Evolutionary conservation across 2,329 filamentous ascomycete genomes (phyloP).

Genomic region (Fusarium praegraminearum): DNA sequence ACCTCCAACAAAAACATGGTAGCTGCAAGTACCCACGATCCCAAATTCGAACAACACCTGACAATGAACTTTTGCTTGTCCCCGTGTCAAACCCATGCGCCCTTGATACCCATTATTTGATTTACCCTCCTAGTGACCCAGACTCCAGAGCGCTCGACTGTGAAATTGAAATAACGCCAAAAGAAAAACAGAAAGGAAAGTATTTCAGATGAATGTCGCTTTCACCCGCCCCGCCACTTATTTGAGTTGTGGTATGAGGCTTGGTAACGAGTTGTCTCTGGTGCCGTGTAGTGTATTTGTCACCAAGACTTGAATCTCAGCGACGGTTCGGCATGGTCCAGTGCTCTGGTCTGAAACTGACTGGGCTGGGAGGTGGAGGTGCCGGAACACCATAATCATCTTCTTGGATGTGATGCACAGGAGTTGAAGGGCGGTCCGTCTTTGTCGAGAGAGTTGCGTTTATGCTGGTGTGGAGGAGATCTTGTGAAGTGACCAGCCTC

Average conservation of each 20-base stretch:
- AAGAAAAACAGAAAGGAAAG: background rate
- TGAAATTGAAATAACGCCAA: conserved; percentile 33
- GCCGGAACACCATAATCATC: conserved; percentile 74
- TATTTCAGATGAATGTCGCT: background rate
- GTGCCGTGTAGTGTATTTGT: conserved; percentile 24
- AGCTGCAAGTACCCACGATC: conserved; percentile 3
- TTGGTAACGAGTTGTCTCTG: conserved; percentile 19
- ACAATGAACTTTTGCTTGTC: conserved; percentile 31
- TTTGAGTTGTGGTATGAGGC: conserved; percentile 9
- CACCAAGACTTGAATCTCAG: conserved; percentile 38
- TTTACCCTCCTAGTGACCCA: conserved; percentile 11
- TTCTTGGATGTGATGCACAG: conserved; percentile 65
- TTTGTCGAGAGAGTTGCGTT: conserved; percentile 63
- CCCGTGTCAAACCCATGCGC: conserved; percentile 37
- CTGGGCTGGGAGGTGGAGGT: conserved; percentile 72
- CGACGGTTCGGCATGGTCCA: conserved; percentile 59
- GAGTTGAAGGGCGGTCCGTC: conserved; percentile 58
- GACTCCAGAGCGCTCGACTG: conserved; percentile 41
- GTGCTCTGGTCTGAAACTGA: conserved; percentile 69
- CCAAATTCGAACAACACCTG: conserved; percentile 10
- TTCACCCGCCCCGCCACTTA: background rate
- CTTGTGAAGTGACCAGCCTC: conserved; percentile 60
- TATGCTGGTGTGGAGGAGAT: conserved; percentile 66
- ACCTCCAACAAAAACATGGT: background rate
- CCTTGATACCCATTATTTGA: conserved; percentile 32